Base-by-base conservation (phyloP, 495 filamentous ascomycete species). In the Aspergillus baeticus region DNA sequence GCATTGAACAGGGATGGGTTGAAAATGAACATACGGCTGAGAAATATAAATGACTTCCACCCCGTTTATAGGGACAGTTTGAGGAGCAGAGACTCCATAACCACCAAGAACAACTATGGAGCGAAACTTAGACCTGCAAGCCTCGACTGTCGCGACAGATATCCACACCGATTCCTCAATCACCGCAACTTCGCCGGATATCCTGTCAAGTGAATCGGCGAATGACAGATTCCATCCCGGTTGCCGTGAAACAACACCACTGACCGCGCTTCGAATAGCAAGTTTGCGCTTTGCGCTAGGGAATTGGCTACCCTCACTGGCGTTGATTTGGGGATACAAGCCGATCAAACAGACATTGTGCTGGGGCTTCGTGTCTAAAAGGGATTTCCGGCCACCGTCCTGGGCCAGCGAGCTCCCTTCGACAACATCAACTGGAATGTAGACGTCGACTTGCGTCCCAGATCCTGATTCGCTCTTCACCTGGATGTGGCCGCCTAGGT, bases 401-500 rank as follows among this genome's bases (percentile, higher is more conserved):
- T n/a, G n/a, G 20, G 26, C 7, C 3, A 26, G 7, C 2, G 45
- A 14, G 8, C 37, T 20, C 14, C 33, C 18, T 5, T 36, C 18
- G 5, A 44, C 38, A 15, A 60, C 51, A 6, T 64, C 63, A 29
- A 82, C 62, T 0, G 78, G 78, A 26, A 83, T 64, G 18, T 64
- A 65, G 1, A 89, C 78, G 4, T 77, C 80, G 6, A 85, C 78
- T 36, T 82, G 77, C 0, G 87, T 89, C 0, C 87, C 86, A 4
- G 72, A 68, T 0, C 78, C 82, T 10, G 74, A 57, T 20, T 81
- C 71, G 53, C 84, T 87, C 10, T 75, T 70, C 10, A 91, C 75
- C 1, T 80, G 73, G 37, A 92, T 80, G 5, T 75, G 68, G 0
- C 88, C 85, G 6, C 77, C 76, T 2, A 92, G 71, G 38, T 78